Evolutionary conservation across 441 rosid species (phyloP).

Genomic region (Gossypium davidsonii): DNA sequence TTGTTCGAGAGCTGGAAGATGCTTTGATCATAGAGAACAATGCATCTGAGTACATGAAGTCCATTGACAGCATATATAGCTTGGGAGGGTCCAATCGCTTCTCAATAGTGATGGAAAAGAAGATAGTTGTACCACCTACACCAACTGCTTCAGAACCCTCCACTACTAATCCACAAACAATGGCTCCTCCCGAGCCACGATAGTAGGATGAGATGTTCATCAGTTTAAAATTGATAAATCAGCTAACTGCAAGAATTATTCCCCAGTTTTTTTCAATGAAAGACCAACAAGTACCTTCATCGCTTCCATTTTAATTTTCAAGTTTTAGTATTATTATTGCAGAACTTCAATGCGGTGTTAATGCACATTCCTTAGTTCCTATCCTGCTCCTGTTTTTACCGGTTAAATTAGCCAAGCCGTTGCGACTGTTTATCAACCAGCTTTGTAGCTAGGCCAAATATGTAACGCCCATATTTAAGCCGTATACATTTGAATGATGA

Average conservation of each 20-base stretch:
- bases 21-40: conserved; percentile 76
- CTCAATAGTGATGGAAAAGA: conserved; percentile 46
- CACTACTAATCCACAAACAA: conserved; percentile 33
- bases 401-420: too few relatives aligned
- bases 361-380: background rate
- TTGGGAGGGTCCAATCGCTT: conserved; percentile 57
- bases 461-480: background rate
- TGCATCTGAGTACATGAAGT: conserved; percentile 75
- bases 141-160: conserved; percentile 42
- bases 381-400: background rate
- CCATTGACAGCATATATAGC: conserved; percentile 72
- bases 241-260: background rate
- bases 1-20: conserved; percentile 64
- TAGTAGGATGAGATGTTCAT: conserved; percentile 22
- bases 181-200: conserved; percentile 61
- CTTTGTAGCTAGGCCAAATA: background rate
- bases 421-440: background rate
- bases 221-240: conserved; percentile 13
- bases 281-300: background rate
- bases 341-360: background rate
- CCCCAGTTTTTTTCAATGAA: background rate
- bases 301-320: background rate
- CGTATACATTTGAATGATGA: background rate
- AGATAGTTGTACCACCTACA: conserved; percentile 31
- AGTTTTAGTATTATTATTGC: conserved; percentile 1